phyloP scores from a whole-genome alignment of 495 filamentous ascomycete genomes.

The Symbiotaphrina buchneri region DNA sequence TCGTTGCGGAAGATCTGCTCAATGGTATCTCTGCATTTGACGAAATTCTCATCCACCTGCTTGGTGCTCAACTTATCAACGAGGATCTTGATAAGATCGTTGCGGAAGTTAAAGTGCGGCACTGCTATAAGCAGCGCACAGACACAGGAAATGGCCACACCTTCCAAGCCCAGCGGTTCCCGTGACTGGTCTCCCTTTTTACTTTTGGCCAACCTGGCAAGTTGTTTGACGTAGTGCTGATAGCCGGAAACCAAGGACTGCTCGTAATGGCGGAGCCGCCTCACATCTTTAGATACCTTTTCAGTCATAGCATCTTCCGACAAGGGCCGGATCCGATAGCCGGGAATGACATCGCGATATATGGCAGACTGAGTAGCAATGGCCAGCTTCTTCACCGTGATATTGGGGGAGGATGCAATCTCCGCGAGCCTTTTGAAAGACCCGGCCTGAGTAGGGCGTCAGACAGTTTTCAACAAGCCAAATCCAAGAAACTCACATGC shows the following conservation, averaged over 20 bases:
- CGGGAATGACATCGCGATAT: conserved; percentile 92
- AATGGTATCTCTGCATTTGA: conserved; percentile 58
- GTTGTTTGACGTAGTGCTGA: conserved; percentile 54
- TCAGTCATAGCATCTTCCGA: conserved; percentile 44
- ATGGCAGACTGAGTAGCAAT: conserved; percentile 68
- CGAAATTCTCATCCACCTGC: conserved; percentile 43
- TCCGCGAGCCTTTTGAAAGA: conserved; percentile 50
- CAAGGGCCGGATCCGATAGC: conserved; percentile 75
- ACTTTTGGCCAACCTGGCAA: conserved; percentile 34
- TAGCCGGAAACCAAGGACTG: conserved; percentile 64
- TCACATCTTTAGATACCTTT: conserved; percentile 83
- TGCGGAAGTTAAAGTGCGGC: conserved; percentile 91
- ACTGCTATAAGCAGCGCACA: conserved; percentile 56
- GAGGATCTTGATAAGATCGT: conserved; percentile 67
- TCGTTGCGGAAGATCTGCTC: conserved; percentile 70
- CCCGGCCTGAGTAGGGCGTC: background rate
- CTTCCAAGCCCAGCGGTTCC: conserved; percentile 24
- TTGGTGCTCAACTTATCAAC: conserved; percentile 56
- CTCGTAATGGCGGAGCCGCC: conserved; percentile 58
- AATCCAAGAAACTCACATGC: conserved; percentile 22
- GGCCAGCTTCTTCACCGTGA: conserved; percentile 60
- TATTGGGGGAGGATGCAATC: conserved; percentile 43
- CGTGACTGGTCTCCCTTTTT: conserved; percentile 12
- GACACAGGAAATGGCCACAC: conserved; percentile 64
- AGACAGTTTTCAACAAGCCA: background rate